Percentiles rank a stretch among this genome's conserved stretches.
Evolutionary conservation across 257 asterid genomes (phyloP).

Genomic region (Cinchona pubescens): DNA sequence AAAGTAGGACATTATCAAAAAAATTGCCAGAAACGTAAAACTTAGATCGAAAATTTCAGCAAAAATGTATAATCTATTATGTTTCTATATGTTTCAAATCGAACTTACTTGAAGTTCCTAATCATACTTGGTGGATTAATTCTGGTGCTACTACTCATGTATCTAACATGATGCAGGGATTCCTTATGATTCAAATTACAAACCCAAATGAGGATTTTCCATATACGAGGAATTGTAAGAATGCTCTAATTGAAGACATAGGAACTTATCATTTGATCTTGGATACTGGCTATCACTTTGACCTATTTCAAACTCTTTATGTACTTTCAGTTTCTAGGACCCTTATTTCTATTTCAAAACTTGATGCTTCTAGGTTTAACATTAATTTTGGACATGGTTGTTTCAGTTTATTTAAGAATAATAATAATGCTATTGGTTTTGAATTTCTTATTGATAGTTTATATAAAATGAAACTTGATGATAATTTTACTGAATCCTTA

Average conservation of each 20-base stretch:
- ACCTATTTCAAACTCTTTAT: constrained; percentile 5
- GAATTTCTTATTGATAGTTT: background rate
- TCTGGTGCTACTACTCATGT: constrained; percentile 1
- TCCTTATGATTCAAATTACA: constrained; percentile 4
- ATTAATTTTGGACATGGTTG: background rate
- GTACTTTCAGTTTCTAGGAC: constrained; percentile 2
- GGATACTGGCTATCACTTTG: background rate
- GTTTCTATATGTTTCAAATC: background rate
- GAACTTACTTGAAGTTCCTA: no score
- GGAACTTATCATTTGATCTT: background rate
- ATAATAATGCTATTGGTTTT: background rate
- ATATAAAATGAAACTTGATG: background rate
- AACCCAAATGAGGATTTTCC: background rate
- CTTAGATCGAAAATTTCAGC: constrained; percentile 5
- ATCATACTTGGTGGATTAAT: constrained; percentile 11
- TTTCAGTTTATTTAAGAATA: constrained; percentile 8
- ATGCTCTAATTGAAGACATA: background rate
- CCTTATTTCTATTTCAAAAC: constrained; percentile 2
- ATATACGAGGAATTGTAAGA: background rate
- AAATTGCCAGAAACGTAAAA: background rate
- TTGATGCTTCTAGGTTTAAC: background rate
- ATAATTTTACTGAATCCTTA: no score
- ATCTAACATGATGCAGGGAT: constrained; percentile 11
- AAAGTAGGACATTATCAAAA: background rate
- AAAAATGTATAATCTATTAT: background rate